Percentiles rank a stretch among this genome's conserved stretches.
These are phyloP conservation scores for Dictyostelium firmibasis DNA, from an alignment of 78 protist genomes.

Conservation along the genomic window DNA sequence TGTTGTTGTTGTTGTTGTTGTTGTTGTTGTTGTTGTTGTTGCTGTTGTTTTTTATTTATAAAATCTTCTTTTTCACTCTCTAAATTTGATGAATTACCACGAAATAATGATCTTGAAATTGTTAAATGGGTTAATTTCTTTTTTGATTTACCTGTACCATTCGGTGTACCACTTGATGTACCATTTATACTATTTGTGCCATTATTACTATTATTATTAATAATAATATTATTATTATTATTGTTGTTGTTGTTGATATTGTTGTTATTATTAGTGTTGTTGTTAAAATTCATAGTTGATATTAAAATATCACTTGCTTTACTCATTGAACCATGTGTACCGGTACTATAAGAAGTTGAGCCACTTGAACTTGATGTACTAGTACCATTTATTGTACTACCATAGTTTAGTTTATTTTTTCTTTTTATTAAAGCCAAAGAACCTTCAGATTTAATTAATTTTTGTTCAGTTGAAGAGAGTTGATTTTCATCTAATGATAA, in stretches of 20 bases:
- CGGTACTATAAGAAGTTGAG: not conserved
- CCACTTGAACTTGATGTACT: not conserved
- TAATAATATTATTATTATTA: not conserved
- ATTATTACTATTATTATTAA: not conserved
- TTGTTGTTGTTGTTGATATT: too few species aligned
- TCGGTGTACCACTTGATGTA: not conserved
- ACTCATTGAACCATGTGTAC: not conserved
- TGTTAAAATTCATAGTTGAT: not conserved
- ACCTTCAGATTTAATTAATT: slow-evolving; percentile 17
- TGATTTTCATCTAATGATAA: slow-evolving; percentile 18
- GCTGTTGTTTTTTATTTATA: not conserved
- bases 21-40: not conserved
- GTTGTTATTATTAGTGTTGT: too few species aligned
- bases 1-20: not conserved
- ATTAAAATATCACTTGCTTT: not conserved
- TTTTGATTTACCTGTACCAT: not conserved
- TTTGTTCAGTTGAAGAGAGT: not conserved
- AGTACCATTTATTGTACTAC: not conserved
- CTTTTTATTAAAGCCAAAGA: not conserved
- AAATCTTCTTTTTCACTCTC: slow-evolving; percentile 2
- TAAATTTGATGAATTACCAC: slow-evolving; percentile 44
- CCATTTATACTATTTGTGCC: not conserved
- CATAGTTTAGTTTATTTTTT: not conserved
- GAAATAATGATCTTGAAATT: slow-evolving; percentile 2
- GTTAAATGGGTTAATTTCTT: not conserved